Evolutionary conservation across 2,329 filamentous ascomycete species (phyloP).

Genomic region (Pezicula radicicola): DNA sequence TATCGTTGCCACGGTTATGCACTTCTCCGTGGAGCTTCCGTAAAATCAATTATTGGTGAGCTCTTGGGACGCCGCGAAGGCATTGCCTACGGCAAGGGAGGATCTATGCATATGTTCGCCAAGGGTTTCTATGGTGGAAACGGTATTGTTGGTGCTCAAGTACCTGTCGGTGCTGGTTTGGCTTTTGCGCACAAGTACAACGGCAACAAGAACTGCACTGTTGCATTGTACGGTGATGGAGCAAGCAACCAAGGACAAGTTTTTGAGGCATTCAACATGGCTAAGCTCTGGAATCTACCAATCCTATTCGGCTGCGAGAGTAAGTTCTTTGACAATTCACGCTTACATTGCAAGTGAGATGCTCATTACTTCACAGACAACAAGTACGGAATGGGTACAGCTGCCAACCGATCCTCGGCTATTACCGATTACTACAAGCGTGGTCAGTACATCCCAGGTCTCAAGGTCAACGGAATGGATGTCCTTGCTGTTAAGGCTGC

Average conservation of each 20-base stretch:
- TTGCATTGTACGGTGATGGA: constrained; percentile 96
- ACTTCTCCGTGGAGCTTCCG: constrained; percentile 87
- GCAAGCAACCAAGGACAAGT: constrained; percentile 99
- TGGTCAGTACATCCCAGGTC: constrained; percentile 97
- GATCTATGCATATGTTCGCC: constrained; percentile 99
- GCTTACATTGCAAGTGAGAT: background rate
- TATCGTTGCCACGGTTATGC: constrained; percentile 99
- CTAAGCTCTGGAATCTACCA: constrained; percentile 96
- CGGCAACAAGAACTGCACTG: constrained; percentile 77
- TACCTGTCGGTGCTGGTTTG: constrained; percentile 93
- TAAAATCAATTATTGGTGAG: constrained; percentile 94
- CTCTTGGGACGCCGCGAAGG: constrained; percentile 91
- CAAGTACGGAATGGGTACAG: constrained; percentile 99
- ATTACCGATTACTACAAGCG: constrained; percentile 99
- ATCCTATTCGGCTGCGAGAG: constrained; percentile 97
- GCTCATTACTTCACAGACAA: constrained; percentile 66
- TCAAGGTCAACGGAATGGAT: constrained; percentile 99
- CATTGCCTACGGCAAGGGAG: constrained; percentile 98
- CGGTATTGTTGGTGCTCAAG: constrained; percentile 98
- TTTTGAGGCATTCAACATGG: constrained; percentile 99
- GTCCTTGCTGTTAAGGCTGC: constrained; percentile 97
- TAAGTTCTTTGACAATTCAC: constrained; percentile 45
- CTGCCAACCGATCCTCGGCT: constrained; percentile 88
- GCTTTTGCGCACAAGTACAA: constrained; percentile 97
- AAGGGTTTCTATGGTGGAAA: constrained; percentile 98